Evolutionary conservation across 1,284 basidiomycete species (phyloP).

Genomic region (Phlebopus sp.): DNA sequence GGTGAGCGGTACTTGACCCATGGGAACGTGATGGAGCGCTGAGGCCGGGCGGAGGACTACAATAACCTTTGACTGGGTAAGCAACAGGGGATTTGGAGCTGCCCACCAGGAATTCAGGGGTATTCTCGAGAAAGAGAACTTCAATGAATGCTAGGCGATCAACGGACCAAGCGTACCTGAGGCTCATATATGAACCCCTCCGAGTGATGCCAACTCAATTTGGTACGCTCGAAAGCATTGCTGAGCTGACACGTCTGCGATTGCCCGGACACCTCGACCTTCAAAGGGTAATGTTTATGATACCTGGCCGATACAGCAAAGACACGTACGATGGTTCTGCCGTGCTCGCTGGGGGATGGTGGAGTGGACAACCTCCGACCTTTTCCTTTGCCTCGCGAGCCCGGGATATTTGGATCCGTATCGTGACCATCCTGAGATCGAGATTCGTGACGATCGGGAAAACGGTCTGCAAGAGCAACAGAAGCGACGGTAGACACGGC

Average conservation of each 20-base stretch:
- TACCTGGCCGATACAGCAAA: not conserved
- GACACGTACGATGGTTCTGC: conserved; percentile 14
- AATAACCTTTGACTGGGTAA: conserved; percentile 30
- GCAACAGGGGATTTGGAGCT: conserved; percentile 31
- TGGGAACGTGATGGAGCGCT: conserved; percentile 1
- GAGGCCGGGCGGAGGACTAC: conserved; percentile 21
- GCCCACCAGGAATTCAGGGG: conserved; percentile 31
- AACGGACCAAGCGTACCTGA: conserved; percentile 15
- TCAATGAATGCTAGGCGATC: conserved; percentile 1
- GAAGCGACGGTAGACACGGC: conserved; percentile 1
- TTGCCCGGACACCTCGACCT: conserved; percentile 6
- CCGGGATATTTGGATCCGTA: not conserved
- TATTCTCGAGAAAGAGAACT: conserved; percentile 9
- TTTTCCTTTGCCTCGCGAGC: conserved; percentile 22
- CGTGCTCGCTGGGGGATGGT: not conserved
- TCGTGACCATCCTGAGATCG: not conserved
- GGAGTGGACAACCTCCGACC: conserved; percentile 12
- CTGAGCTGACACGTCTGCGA: not conserved
- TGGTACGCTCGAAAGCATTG: not conserved
- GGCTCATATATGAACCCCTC: conserved; percentile 29
- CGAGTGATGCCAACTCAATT: not conserved
- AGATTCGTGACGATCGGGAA: not conserved
- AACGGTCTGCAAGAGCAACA: conserved; percentile 1
- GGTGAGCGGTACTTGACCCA: conserved; percentile 1
- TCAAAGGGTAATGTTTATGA: conserved; percentile 10